Evolutionary conservation across 345 rosid genomes (phyloP).

Genomic region (Hibiscus trionum): DNA sequence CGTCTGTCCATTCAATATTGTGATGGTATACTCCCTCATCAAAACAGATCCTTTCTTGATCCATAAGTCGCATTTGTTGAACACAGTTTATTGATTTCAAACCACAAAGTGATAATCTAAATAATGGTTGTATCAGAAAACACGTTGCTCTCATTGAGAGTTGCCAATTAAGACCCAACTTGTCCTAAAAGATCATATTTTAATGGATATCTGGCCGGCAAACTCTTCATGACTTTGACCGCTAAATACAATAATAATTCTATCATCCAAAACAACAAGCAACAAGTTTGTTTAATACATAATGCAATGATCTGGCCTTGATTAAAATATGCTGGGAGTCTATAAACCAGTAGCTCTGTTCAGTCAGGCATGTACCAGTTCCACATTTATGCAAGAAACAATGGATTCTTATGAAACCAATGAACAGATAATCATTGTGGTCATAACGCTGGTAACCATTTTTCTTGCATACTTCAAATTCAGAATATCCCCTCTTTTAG

Average conservation of each 20-base stretch:
- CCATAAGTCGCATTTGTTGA: neutral
- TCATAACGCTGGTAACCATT: neutral
- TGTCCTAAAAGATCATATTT: neutral
- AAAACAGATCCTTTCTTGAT: too few species aligned
- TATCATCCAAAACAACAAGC: too few species aligned
- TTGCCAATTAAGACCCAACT: neutral
- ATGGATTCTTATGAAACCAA: conserved; percentile 1
- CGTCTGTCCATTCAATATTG: too few species aligned
- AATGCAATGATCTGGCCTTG: too few species aligned
- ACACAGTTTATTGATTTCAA: neutral
- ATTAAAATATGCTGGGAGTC: too few species aligned
- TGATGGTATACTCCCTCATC: too few species aligned
- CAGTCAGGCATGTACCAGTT: neutral
- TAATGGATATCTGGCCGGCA: too few species aligned
- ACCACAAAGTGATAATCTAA: neutral
- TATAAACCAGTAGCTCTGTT: neutral
- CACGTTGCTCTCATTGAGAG: neutral
- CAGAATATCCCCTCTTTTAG: neutral
- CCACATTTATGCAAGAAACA: neutral
- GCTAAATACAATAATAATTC: neutral
- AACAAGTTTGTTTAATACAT: too few species aligned
- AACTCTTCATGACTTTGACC: neutral
- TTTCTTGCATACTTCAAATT: conserved; percentile 3
- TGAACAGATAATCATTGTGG: neutral
- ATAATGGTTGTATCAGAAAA: too few species aligned